Evolutionary conservation across 352 stramenopile species (phyloP).

Genomic region (Phytopythium aichiense): DNA sequence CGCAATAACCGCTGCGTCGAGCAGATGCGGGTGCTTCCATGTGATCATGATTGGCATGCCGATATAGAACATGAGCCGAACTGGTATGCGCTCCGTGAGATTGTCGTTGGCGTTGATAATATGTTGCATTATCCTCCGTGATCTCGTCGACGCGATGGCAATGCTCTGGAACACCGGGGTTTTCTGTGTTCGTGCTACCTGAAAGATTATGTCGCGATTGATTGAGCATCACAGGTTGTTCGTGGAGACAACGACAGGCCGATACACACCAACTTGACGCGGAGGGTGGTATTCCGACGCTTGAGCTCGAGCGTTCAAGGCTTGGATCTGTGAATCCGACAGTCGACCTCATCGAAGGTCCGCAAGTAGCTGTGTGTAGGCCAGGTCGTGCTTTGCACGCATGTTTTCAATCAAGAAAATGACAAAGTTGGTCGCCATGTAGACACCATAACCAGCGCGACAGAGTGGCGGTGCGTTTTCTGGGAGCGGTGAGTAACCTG

Average conservation of each 20-base stretch:
- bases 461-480: no score
- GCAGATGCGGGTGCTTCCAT: constrained; percentile 6
- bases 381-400: constrained; percentile 3
- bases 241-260: constrained; percentile 9
- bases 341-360: constrained; percentile 8
- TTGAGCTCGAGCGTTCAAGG: constrained; percentile 8
- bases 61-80: constrained; percentile 14
- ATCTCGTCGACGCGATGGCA: neutral
- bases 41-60: constrained; percentile 14
- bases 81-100: constrained; percentile 6
- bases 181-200: neutral
- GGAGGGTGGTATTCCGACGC: no score
- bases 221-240: constrained; percentile 14
- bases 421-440: constrained; percentile 16
- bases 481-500: no score
- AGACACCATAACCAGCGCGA: constrained; percentile 13
- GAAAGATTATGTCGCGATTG: constrained; percentile 10
- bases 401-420: constrained; percentile 22
- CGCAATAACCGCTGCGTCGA: constrained; percentile 7
- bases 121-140: neutral
- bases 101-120: constrained; percentile 12
- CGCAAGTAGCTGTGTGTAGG: constrained; percentile 13
- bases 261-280: constrained; percentile 5
- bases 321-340: neutral
- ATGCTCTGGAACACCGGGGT: constrained; percentile 5